phyloP scores from a whole-genome alignment of 164 flowering plant species.

The Stephania japonica region DNA sequence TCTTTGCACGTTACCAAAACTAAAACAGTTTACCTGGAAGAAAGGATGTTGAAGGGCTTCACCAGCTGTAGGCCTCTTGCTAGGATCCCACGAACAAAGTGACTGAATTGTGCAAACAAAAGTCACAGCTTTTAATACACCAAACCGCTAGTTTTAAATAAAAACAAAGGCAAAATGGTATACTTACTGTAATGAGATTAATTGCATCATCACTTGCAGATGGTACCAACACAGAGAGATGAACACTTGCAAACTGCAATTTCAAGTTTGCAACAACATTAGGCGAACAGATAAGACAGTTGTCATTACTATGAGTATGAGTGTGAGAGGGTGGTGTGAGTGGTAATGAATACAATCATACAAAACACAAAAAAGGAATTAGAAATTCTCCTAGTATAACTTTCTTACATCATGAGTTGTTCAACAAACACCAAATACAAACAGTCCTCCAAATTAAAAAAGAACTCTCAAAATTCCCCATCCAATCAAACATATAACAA shows the following conservation, averaged over 20 bases:
- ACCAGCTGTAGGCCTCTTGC: slow-evolving; percentile 55
- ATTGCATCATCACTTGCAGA: slow-evolving; percentile 70
- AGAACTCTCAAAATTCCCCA: too few relatives aligned
- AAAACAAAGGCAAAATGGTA: neutral
- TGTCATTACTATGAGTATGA: too few relatives aligned
- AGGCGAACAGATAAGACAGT: neutral
- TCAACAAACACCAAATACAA: too few relatives aligned
- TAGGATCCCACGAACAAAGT: slow-evolving; percentile 61
- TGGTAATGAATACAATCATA: too few relatives aligned
- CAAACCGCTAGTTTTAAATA: neutral
- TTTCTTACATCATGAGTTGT: too few relatives aligned
- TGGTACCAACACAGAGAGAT: slow-evolving; percentile 63
- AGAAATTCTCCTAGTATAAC: too few relatives aligned
- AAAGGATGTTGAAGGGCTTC: slow-evolving; percentile 69
- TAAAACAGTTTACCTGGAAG: slow-evolving; percentile 40
- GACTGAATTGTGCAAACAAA: slow-evolving; percentile 24
- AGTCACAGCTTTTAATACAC: too few relatives aligned
- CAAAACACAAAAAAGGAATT: too few relatives aligned
- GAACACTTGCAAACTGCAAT: slow-evolving; percentile 57
- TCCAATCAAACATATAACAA: too few relatives aligned
- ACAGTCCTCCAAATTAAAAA: too few relatives aligned
- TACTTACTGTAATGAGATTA: slow-evolving; percentile 57
- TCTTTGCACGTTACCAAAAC: neutral
- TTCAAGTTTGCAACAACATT: neutral
- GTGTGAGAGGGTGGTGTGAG: too few relatives aligned